Base-by-base conservation (phyloP, 2,329 filamentous ascomycete genomes). In the Metarhizium rileyi region DNA sequence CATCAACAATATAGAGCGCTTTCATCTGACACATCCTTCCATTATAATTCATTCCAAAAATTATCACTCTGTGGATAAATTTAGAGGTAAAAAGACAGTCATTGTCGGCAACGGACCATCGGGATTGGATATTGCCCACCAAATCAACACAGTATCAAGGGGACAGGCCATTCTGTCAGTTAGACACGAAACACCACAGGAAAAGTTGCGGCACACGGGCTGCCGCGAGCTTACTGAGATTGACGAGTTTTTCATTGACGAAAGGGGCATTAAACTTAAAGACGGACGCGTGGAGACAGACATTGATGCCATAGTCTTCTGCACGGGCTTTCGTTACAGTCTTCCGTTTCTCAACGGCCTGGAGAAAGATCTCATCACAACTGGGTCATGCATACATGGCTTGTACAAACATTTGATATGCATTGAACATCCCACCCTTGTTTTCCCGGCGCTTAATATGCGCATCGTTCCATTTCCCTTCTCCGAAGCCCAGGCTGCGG, bases 381-480 rank as follows among this genome's bases (percentile, higher is more conserved):
- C 81, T 49, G 90, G 90, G 1, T 77, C 76, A 30, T 77, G 86
- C 26, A 82, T 90, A 1, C 72, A 83, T 53, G 81, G 84, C 30
- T 68, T 90, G 3, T 95, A 90, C 63, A 75, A 88, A 56, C 89
- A 97, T 58, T 60, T 96, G 9, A 84, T 96, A 63, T 82, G 84
- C 63, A 81, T 84, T 3, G 71, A 78, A 1, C 79, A 88, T 52
- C 89, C 90, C 1, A 93, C 87, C 0, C 71, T 97, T 1, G 84
- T 80, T 1, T 90, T 96, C 61, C 75, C 86, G 0, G 81, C 79
- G 0, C 71, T 96, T 36, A 83, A 86, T 16, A 84, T 90, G 61
- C 86, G 85, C 56, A 80, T 93, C n/a, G 85, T 94, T n/a, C 91
- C 91, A 0, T 95, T 95, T 63, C 84, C 87, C 0, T 59, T 93